Evolutionary conservation across 2,329 filamentous ascomycete species (phyloP).

Genomic region (Arachnopeziza araneosa): DNA sequence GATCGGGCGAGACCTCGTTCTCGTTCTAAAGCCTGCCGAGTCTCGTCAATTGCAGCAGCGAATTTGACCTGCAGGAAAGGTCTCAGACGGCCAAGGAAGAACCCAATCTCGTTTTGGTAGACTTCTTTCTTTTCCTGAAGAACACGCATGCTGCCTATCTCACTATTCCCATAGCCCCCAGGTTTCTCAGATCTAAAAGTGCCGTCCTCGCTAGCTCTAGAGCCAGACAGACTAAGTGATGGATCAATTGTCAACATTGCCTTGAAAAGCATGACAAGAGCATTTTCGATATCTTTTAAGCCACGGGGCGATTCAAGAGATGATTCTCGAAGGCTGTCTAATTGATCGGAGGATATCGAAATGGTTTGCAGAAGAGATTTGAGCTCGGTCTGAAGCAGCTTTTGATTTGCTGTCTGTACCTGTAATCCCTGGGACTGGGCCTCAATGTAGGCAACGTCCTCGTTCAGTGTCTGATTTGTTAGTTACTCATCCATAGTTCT

Average conservation of each 20-base stretch:
- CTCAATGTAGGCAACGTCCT: slow-evolving; percentile 96
- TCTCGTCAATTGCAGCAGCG: slow-evolving; percentile 65
- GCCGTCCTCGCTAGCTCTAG: slow-evolving; percentile 36
- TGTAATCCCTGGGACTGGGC: slow-evolving; percentile 95
- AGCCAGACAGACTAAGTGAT: slow-evolving; percentile 49
- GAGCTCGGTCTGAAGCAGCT: slow-evolving; percentile 80
- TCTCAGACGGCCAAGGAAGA: slow-evolving; percentile 74
- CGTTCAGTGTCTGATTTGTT: slow-evolving; percentile 68
- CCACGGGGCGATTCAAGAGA: slow-evolving; percentile 67
- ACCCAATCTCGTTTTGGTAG: slow-evolving; percentile 69
- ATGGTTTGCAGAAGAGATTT: slow-evolving; percentile 86
- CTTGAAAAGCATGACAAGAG: slow-evolving; percentile 78
- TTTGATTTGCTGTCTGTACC: slow-evolving; percentile 95
- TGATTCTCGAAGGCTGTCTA: slow-evolving; percentile 67
- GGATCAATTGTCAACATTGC: slow-evolving; percentile 94
- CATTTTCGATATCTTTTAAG: slow-evolving; percentile 69
- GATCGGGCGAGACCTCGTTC: slow-evolving; percentile 41
- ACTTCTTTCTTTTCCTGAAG: slow-evolving; percentile 91
- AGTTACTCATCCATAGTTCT: slow-evolving; percentile 10
- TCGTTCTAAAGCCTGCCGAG: slow-evolving; percentile 52
- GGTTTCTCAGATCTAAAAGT: slow-evolving; percentile 30
- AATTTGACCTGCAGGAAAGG: slow-evolving; percentile 81
- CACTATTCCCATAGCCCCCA: slow-evolving; percentile 42
- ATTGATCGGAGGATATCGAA: slow-evolving; percentile 71
- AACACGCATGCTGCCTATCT: slow-evolving; percentile 77